A percentile compares a stretch with the other conserved stretches of the same genome.
Evolutionary conservation across 495 filamentous ascomycete genomes (phyloP).

Genomic region (Aspergillus steynii): DNA sequence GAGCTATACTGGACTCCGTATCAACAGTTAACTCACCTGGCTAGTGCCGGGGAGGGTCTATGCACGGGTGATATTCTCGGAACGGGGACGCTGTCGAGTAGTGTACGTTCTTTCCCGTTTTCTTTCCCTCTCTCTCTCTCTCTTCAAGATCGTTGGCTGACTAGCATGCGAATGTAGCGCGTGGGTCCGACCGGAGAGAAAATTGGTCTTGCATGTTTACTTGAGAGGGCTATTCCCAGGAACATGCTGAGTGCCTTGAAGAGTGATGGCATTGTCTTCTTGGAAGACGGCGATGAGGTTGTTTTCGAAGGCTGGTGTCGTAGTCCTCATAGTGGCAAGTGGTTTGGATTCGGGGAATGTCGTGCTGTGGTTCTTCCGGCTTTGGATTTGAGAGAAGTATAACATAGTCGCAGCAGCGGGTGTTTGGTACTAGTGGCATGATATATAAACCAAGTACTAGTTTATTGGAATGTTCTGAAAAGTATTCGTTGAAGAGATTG

Average conservation of each 20-base stretch:
- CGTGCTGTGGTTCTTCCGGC: slow-evolving; percentile 21
- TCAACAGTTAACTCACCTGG: slow-evolving; percentile 25
- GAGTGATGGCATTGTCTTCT: slow-evolving; percentile 12
- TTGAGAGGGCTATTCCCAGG: slow-evolving; percentile 18
- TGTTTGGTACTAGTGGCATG: no score
- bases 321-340: slow-evolving; percentile 10
- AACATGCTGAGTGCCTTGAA: slow-evolving; percentile 9
- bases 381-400: background rate
- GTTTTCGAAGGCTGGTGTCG: slow-evolving; percentile 27
- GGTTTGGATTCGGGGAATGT: slow-evolving; percentile 27
- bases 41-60: slow-evolving; percentile 22
- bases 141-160: no score
- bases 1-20: slow-evolving; percentile 29
- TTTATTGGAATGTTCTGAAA: no score
- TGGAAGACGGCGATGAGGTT: slow-evolving; percentile 30
- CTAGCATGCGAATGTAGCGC: slow-evolving; percentile 6
- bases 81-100: slow-evolving; percentile 26
- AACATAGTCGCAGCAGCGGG: no score
- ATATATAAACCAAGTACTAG: no score
- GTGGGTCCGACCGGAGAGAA: slow-evolving; percentile 15
- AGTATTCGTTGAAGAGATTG: no score
- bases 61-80: slow-evolving; percentile 27
- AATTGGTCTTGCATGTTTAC: slow-evolving; percentile 20
- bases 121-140: background rate
- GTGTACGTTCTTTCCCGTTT: slow-evolving; percentile 11